Conservation (phyloP, 371 early-diverging fungal species). For the Mortierella sp. region DNA sequence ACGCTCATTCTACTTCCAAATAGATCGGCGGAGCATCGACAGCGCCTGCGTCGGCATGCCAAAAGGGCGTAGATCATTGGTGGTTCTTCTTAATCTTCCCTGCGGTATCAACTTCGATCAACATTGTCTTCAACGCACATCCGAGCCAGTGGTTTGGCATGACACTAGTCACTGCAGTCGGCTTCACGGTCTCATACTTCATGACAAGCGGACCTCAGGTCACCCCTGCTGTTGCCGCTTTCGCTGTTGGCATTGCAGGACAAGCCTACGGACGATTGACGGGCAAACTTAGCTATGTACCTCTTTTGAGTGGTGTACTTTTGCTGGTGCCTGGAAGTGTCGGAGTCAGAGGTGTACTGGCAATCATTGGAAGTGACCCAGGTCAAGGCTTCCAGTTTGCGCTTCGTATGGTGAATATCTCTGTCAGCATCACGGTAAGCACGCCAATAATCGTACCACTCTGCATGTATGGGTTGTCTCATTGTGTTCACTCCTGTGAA, state of each 20-base stretch:
- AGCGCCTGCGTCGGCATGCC: conserved; percentile 11
- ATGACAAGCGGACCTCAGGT: conserved; percentile 54
- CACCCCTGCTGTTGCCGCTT: conserved; percentile 62
- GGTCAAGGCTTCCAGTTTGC: conserved; percentile 64
- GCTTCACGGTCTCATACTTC: conserved; percentile 49
- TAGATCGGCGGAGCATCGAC: conserved; percentile 17
- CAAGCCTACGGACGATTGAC: conserved; percentile 66
- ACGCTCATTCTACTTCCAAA: neutral
- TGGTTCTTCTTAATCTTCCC: conserved; percentile 53
- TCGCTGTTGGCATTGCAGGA: conserved; percentile 65
- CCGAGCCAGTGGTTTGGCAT: conserved; percentile 54
- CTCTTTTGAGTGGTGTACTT: conserved; percentile 66
- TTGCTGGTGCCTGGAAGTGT: conserved; percentile 71
- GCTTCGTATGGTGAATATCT: conserved; percentile 60
- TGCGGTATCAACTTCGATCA: conserved; percentile 45
- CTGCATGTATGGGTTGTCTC: too few relatives aligned
- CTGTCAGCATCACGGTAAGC: conserved; percentile 67
- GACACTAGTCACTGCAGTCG: conserved; percentile 42
- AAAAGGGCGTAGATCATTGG: conserved; percentile 33
- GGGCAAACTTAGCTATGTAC: conserved; percentile 66
- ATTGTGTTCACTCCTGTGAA: neutral
- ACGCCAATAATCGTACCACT: conserved; percentile 18
- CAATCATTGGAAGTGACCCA: conserved; percentile 53
- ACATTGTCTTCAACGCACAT: conserved; percentile 54
- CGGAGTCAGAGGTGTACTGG: conserved; percentile 55